A percentile compares a stretch with the other conserved stretches of the same genome.
Evolutionary conservation across 257 asterid species (phyloP).

Genomic region (Leptodermis oblonga): DNA sequence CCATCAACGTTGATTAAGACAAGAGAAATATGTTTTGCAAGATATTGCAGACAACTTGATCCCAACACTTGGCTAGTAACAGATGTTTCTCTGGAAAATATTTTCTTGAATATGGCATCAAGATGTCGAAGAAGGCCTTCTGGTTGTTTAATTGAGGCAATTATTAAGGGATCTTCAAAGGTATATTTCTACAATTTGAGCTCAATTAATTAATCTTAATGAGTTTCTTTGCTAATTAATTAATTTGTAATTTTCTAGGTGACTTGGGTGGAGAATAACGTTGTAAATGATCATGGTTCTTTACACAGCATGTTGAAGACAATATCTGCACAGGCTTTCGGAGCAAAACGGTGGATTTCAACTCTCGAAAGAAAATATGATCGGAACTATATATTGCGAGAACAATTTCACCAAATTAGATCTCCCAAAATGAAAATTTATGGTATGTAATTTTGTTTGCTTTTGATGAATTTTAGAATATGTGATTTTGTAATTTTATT

Average conservation of each 20-base stretch:
- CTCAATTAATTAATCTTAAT: not conserved
- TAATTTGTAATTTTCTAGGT: slow-evolving; percentile 26
- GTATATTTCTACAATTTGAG: no score
- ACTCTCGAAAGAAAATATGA: slow-evolving; percentile 43
- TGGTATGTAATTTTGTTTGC: slow-evolving; percentile 20
- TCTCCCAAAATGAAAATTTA: not conserved
- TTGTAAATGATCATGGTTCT: slow-evolving; percentile 16
- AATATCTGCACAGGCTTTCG: slow-evolving; percentile 31
- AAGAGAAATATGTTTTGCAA: slow-evolving; percentile 40
- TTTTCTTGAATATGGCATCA: slow-evolving; percentile 32
- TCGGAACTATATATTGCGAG: slow-evolving; percentile 23
- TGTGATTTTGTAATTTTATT: no score
- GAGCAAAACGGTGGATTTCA: slow-evolving; percentile 49
- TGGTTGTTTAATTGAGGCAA: slow-evolving; percentile 51
- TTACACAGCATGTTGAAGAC: slow-evolving; percentile 24
- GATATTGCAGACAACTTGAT: slow-evolving; percentile 37
- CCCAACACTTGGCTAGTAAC: slow-evolving; percentile 41
- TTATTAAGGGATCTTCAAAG: slow-evolving; percentile 36
- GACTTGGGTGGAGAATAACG: slow-evolving; percentile 59
- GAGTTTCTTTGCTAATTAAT: not conserved
- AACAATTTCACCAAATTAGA: slow-evolving; percentile 12
- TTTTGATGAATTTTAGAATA: no score
- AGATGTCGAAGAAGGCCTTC: slow-evolving; percentile 48
- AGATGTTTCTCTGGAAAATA: slow-evolving; percentile 51
- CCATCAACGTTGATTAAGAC: slow-evolving; percentile 47